Percentiles rank a stretch among this genome's conserved stretches.
phyloP scores from a whole-genome alignment of 225 moss, liverwort and hornwort species.

The Climacium dendroides region DNA sequence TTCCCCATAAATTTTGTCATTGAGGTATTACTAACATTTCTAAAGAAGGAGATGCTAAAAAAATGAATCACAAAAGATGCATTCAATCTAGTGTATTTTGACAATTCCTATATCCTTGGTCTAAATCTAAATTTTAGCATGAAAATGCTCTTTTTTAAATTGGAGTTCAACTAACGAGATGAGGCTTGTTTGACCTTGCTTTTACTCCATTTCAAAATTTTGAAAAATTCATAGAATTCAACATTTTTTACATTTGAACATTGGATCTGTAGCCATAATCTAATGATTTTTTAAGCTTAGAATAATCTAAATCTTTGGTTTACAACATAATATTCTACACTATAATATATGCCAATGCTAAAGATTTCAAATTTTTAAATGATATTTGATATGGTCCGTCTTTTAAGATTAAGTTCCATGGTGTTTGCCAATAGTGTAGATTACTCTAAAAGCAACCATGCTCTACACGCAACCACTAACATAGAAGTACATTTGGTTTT shows the following conservation, averaged over 20 bases:
- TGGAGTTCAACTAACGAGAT: neutral
- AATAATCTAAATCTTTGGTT: neutral
- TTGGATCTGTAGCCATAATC: accelerated
- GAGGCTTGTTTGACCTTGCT: accelerated
- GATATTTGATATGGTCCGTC: too few relatives aligned
- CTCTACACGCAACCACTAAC: too few relatives aligned
- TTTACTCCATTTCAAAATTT: neutral
- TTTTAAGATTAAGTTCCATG: too few relatives aligned
- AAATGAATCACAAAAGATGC: neutral
- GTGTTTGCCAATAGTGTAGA: too few relatives aligned
- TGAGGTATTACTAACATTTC: neutral
- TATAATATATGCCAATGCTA: neutral
- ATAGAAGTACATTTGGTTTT: too few relatives aligned
- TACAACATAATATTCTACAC: neutral
- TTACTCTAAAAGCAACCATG: too few relatives aligned
- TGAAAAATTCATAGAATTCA: too few relatives aligned
- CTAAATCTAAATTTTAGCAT: neutral
- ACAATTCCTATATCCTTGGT: neutral
- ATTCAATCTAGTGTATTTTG: neutral
- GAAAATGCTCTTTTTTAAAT: neutral
- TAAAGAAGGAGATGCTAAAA: neutral
- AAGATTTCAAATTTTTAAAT: neutral
- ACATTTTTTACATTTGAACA: neutral
- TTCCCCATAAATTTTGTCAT: neutral
- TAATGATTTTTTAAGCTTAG: neutral